A percentile compares a stretch with the other conserved stretches of the same genome.
phyloP scores from a whole-genome alignment of 148 eudicot species.

The Cornus controversa region DNA sequence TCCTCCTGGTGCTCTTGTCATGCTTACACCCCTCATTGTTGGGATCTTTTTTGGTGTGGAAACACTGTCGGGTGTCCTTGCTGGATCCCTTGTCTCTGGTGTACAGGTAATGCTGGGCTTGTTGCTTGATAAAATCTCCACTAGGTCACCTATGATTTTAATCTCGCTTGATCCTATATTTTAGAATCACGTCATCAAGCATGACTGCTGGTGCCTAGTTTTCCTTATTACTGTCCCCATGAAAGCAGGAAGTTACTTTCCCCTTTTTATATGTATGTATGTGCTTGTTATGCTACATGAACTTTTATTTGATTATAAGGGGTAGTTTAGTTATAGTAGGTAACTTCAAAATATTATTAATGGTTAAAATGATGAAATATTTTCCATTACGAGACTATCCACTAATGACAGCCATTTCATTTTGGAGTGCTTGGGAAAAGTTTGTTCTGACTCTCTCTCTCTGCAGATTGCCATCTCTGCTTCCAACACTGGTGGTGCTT shows the following conservation, averaged over 20 bases:
- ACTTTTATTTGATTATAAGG: neutral
- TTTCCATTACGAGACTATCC: neutral
- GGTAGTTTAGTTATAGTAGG: neutral
- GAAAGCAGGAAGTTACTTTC: neutral
- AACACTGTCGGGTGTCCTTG: slow-evolving; percentile 89
- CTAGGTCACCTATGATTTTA: neutral
- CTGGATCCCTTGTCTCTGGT: slow-evolving; percentile 88
- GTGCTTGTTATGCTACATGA: neutral
- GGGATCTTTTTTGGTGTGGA: slow-evolving; percentile 87
- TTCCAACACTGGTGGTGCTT: slow-evolving; percentile 91
- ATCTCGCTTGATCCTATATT: neutral
- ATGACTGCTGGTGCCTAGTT: no score
- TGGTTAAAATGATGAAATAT: neutral
- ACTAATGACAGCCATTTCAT: no score
- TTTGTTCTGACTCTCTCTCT: neutral
- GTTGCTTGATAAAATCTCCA: neutral
- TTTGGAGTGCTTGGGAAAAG: neutral
- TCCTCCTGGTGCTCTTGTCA: slow-evolving; percentile 90
- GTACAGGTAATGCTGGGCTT: slow-evolving; percentile 60
- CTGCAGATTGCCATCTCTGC: slow-evolving; percentile 87
- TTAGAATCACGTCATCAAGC: no score
- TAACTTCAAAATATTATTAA: no score
- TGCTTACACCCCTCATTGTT: slow-evolving; percentile 87
- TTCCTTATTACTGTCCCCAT: no score
- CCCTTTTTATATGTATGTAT: neutral